Base-by-base conservation (phyloP, 2,329 filamentous ascomycete genomes). In the Colletotrichum sp. region DNA sequence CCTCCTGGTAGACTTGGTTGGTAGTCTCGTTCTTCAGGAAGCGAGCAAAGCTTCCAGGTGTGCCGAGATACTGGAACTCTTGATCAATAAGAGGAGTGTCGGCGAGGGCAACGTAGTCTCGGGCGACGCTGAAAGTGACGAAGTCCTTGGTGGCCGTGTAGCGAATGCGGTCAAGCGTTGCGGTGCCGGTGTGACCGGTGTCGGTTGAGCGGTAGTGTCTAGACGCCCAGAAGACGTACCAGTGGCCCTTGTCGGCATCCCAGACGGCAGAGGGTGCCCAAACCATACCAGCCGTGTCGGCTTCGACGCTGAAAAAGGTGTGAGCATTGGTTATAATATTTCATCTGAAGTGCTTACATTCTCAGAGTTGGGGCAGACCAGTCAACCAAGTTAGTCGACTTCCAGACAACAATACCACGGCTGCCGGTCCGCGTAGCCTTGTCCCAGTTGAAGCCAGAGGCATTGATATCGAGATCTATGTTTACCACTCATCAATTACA, bases 61-160 rank as follows among this genome's bases (percentile, higher is more conserved):
- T 80, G 48, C 86, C 87, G 0, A 90, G 81, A 25, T 85, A 81
- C 34, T 87, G 83, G 79, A 90, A 86, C 69, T 88, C 86, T 34
- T 89, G 85, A 75, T 90, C 88, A 74, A 90, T 90, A 48, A 90
- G 80, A 3, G 86, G 84, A 5, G 84, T 88, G 19, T 82, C 82
- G 3, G 82, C 75, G 13, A 81, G 79, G 34, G 87, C 84, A 70
- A 87, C 80, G 78, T 89, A 89, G 68, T 88, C 86, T 44, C 82
- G 75, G 0, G 89, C 86, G 1, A 82, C 75, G 66, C 84, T 85
- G 78, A 91, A 90, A 2, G 84, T 87, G 59, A 83, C 80, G 75
- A 91, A 91, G 79, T 91, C 88, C 19, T 79, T 83, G 1, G 89
- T 90, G 16, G 88, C 86, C 4, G 89, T 86, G 77, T 88, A 89